Evolutionary conservation across 75 land plant species (phyloP), one percentile per base, ranked within the genome.

Genomic region (Adiantum capillusveneris): DNA sequence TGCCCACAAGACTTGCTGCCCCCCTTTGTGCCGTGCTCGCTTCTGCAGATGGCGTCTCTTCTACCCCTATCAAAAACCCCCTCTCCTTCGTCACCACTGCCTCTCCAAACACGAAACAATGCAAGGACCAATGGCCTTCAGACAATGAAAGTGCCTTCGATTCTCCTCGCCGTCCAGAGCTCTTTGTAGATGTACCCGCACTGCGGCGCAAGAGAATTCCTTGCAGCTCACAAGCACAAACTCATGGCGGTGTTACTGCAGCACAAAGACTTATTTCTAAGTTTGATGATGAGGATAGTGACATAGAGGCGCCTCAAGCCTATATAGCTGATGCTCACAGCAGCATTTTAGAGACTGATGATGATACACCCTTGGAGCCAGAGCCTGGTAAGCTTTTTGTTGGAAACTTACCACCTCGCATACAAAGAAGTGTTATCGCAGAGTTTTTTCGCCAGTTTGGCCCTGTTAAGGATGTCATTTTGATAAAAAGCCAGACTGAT

Each of bases 371-470:
- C 25, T 11, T 53, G 28, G 55, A 26, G 13, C 2, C 55, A 6
- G 78, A 86, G 43, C 54, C 70, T 30, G 99, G 99, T 1, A 90
- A 95, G 57, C 71, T 95, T 16, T 90, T 95, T 44, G 84, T 95
- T 11, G 96, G 92, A 13, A 95, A 95, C 60, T 58, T 95, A 18
- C 96, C 96, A 0, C 49, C 59, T 14, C 81, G 87, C 78, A 61
- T 82, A 0, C 70, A 78, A 60, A 82, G 87, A 53, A 53, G 71
- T 36, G 79, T 80, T 29, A 54, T 95, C 7, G 74, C 70, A 16
- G 82, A 82, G 34, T 84, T 72, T 48, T 95, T 95, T 64, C 48
- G 86, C 22, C 92, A 86, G 27, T 95, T 91, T 29, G 99, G 99
- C 21, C 97, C 97, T 0, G 58, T 95, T 26, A 76, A 79, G 67